A percentile compares a stretch with the other conserved stretches of the same genome.
These are phyloP conservation scores for Ceratocystis huliohia DNA, from an alignment of 2,329 filamentous ascomycete genomes.

Conservation along the genomic window DNA sequence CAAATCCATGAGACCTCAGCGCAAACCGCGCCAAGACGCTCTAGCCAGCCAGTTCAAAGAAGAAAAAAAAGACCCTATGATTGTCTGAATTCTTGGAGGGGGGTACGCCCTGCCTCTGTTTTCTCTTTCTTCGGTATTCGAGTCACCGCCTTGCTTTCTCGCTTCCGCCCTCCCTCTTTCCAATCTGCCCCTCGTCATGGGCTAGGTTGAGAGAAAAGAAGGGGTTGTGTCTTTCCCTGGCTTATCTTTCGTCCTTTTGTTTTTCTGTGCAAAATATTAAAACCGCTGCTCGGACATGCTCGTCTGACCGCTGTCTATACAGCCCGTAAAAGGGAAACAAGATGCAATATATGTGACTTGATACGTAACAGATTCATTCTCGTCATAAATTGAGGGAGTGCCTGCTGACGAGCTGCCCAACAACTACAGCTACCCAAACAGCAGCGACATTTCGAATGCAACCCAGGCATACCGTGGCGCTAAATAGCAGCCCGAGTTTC, in stretches of 20 bases:
- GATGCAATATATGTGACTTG: neutral
- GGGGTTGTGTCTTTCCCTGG: neutral
- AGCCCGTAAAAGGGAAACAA: neutral
- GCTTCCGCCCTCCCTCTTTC: neutral
- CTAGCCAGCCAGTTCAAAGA: neutral
- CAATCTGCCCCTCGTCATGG: neutral
- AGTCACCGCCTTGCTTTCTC: conserved; percentile 4
- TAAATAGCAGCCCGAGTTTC: neutral
- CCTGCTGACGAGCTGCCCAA: neutral
- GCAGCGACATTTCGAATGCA: neutral
- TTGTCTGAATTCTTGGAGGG: neutral
- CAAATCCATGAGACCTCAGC: neutral
- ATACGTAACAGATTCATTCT: conserved; percentile 3
- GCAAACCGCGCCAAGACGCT: neutral
- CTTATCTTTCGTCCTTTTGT: neutral
- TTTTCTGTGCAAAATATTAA: neutral
- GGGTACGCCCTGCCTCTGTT: neutral
- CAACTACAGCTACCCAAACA: neutral
- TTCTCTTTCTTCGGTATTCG: neutral
- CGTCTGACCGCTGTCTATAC: neutral
- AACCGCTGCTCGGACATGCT: neutral
- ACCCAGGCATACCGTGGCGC: neutral
- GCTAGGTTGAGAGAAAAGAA: neutral
- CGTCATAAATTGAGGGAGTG: neutral
- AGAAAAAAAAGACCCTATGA: neutral